phyloP scores from a whole-genome alignment of 176 grass and related monocot genomes.

The Carex littledalei region DNA sequence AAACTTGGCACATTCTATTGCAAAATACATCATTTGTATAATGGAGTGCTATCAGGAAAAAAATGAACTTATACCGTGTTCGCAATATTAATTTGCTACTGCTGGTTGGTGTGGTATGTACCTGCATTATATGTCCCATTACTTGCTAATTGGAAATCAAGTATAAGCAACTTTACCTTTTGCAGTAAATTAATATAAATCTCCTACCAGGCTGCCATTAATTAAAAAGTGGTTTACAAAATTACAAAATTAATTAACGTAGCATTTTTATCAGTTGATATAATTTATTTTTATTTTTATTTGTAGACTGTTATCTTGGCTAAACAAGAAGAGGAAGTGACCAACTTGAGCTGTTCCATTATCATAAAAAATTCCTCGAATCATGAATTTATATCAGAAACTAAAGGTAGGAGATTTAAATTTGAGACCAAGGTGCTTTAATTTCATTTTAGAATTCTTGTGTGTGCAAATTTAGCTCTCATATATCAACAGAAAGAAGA shows the following conservation, averaged over 20 bases:
- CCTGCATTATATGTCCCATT: not conserved
- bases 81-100: not conserved
- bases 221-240: not conserved
- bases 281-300: not conserved
- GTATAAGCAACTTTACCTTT: not conserved
- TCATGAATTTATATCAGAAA: conserved; percentile 12
- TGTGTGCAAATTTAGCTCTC: not conserved
- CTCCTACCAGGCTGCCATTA: not conserved
- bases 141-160: not conserved
- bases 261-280: not conserved
- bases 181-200: not conserved
- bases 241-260: not conserved
- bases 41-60: not conserved
- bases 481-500: conserved; percentile 26
- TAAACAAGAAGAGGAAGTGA: conserved; percentile 6
- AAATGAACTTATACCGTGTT: not conserved
- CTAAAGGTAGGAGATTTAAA: conserved; percentile 12
- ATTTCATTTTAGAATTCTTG: not conserved
- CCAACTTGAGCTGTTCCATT: conserved; percentile 18
- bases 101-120: not conserved
- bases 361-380: conserved; percentile 16
- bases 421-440: conserved; percentile 3
- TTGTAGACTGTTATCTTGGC: conserved; percentile 18
- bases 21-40: not conserved
- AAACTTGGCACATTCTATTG: not conserved